These are phyloP conservation scores for Hypoxylon fragiforme DNA, from an alignment of 495 filamentous ascomycete species.

Conservation along the genomic window DNA sequence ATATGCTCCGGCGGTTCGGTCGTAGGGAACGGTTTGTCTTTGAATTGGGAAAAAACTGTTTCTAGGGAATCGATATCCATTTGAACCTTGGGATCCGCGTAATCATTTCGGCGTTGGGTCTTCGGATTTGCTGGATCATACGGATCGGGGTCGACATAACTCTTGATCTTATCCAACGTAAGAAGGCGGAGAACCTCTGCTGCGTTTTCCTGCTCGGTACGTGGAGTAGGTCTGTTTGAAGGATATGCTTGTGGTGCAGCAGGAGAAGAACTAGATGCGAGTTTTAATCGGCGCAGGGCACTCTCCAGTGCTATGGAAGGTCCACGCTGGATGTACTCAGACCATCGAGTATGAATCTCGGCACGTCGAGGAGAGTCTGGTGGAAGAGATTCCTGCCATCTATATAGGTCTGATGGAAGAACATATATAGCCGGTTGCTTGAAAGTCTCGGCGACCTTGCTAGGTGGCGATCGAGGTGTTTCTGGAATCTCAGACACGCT, in stretches of 20 bases:
- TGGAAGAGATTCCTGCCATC: constrained; percentile 26
- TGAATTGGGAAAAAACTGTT: constrained; percentile 34
- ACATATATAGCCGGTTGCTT: constrained; percentile 13
- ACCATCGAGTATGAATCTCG: constrained; percentile 41
- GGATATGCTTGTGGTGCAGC: background rate
- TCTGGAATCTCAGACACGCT: constrained; percentile 73
- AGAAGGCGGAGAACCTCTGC: constrained; percentile 36
- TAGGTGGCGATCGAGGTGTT: constrained; percentile 71
- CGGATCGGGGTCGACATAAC: constrained; percentile 39
- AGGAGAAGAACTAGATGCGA: background rate
- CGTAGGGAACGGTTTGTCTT: constrained; percentile 36
- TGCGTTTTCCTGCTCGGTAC: constrained; percentile 15
- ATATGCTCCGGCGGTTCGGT: constrained; percentile 40
- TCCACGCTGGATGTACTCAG: constrained; percentile 27
- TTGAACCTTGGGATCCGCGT: constrained; percentile 40
- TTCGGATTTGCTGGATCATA: constrained; percentile 34
- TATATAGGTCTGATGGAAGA: constrained; percentile 25
- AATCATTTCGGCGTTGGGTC: constrained; percentile 38
- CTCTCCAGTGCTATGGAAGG: constrained; percentile 5
- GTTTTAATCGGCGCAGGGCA: constrained; percentile 26
- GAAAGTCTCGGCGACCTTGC: constrained; percentile 23
- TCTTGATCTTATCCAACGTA: constrained; percentile 39
- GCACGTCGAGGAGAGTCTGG: constrained; percentile 26
- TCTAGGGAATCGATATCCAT: constrained; percentile 37
- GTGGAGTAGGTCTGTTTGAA: background rate